Percentiles rank a stretch among this genome's conserved stretches.
Conservation (phyloP, 306 rosid species). For the Vachellia pachyceras region DNA sequence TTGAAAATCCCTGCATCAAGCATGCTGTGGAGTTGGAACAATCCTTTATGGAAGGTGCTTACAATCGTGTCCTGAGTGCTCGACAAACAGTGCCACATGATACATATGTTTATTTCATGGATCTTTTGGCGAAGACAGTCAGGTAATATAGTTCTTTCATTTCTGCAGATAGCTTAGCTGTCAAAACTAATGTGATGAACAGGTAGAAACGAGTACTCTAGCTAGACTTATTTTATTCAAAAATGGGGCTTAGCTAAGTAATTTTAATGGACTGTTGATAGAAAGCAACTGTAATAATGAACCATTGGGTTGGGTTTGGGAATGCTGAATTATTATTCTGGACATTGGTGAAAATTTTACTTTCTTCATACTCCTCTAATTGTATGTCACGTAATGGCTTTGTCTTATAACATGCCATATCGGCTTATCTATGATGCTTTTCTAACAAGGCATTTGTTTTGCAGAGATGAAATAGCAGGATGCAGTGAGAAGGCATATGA, state of each 20-base stretch:
- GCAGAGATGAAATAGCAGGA: conserved; percentile 97
- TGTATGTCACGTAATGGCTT: neutral
- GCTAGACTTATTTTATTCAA: conserved; percentile 5
- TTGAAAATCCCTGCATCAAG: conserved; percentile 91
- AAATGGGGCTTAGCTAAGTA: conserved; percentile 19
- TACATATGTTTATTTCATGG: conserved; percentile 91
- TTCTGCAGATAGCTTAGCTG: conserved; percentile 2
- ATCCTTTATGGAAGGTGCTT: conserved; percentile 99
- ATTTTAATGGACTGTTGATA: no score
- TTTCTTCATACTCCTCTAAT: conserved; percentile 7
- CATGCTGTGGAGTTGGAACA: conserved; percentile 99
- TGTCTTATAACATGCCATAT: neutral
- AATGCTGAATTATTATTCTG: neutral
- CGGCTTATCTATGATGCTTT: neutral
- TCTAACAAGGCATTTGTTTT: conserved; percentile 39
- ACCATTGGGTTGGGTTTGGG: neutral
- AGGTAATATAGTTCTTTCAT: conserved; percentile 56
- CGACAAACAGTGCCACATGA: conserved; percentile 92
- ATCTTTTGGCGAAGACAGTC: conserved; percentile 95
- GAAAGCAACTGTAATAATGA: neutral
- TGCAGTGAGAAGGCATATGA: conserved; percentile 99
- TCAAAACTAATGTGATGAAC: conserved; percentile 12
- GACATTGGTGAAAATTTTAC: neutral
- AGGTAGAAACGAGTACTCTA: conserved; percentile 6
- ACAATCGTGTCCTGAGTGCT: conserved; percentile 94